Evolutionary conservation across 2,329 filamentous ascomycete genomes (phyloP).

Genomic region (Meredithiella fracta): DNA sequence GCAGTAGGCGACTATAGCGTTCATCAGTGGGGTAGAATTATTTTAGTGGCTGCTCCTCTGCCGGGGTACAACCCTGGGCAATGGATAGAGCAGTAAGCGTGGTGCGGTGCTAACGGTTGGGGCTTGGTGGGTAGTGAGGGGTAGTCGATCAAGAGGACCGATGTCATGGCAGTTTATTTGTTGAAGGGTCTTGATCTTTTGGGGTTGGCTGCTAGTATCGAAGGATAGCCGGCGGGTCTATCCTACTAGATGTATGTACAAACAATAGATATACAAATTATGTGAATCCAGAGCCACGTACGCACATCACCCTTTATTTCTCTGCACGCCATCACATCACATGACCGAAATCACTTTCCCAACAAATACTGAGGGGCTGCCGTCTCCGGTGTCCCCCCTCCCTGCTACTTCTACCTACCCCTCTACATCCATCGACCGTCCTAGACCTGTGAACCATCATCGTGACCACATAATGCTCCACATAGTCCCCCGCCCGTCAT

Average conservation of each 20-base stretch:
- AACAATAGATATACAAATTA: no score
- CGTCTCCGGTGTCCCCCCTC: no score
- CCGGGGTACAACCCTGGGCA: slow-evolving; percentile 5
- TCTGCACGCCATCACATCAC: no score
- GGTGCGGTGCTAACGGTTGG: neutral
- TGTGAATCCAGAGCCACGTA: no score
- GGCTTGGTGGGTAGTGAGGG: neutral
- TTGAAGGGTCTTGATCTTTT: neutral
- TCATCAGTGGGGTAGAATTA: slow-evolving; percentile 11
- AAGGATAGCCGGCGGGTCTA: no score
- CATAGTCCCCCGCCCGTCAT: neutral
- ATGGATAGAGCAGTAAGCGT: neutral
- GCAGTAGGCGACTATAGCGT: neutral
- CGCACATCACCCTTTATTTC: no score
- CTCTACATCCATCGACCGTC: neutral
- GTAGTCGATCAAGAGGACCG: neutral
- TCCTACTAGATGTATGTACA: no score
- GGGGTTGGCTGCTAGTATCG: no score
- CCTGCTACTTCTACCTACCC: neutral
- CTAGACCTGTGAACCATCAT: neutral
- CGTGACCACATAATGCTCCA: neutral
- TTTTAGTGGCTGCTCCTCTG: slow-evolving; percentile 9
- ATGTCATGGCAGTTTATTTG: neutral
- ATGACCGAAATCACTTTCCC: no score
- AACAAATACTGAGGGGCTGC: no score